These are phyloP conservation scores for Dothiorella sarmentorum DNA, from an alignment of 2,329 filamentous ascomycete genomes.

Conservation along the genomic window DNA sequence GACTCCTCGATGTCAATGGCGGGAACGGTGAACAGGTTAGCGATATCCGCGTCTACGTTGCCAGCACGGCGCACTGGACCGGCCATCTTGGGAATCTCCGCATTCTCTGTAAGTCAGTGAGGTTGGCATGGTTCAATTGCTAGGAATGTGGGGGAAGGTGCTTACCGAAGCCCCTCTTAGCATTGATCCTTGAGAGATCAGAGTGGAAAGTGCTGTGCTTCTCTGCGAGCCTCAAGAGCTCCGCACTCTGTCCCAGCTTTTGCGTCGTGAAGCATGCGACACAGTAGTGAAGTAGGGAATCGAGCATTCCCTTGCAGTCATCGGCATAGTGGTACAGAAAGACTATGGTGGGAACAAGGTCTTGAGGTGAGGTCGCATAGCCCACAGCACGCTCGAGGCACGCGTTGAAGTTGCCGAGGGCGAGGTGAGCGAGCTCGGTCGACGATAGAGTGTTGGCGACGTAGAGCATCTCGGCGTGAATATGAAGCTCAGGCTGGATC, in stretches of 20 bases:
- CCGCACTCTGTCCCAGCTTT: constrained; percentile 31
- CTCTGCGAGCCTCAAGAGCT: constrained; percentile 37
- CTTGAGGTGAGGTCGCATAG: constrained; percentile 35
- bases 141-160: not conserved
- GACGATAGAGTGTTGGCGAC: constrained; percentile 41
- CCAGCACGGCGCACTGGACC: not conserved
- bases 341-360: constrained; percentile 40
- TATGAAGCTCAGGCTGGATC: constrained; percentile 34
- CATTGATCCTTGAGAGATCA: constrained; percentile 39
- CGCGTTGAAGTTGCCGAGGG: constrained; percentile 39
- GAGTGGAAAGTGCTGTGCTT: constrained; percentile 39
- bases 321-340: constrained; percentile 33
- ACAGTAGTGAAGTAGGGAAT: constrained; percentile 44
- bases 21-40: not conserved
- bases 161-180: constrained; percentile 40
- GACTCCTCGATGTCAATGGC: not conserved
- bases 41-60: not conserved
- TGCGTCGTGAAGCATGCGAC: constrained; percentile 39
- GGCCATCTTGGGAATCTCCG: not conserved
- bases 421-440: constrained; percentile 38
- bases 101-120: not conserved
- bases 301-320: constrained; percentile 30
- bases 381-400: constrained; percentile 40
- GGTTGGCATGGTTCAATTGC: not conserved
- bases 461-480: constrained; percentile 40